phyloP scores from a whole-genome alignment of 371 early-diverging fungal species.

The Choanephora cucurbitarum region DNA sequence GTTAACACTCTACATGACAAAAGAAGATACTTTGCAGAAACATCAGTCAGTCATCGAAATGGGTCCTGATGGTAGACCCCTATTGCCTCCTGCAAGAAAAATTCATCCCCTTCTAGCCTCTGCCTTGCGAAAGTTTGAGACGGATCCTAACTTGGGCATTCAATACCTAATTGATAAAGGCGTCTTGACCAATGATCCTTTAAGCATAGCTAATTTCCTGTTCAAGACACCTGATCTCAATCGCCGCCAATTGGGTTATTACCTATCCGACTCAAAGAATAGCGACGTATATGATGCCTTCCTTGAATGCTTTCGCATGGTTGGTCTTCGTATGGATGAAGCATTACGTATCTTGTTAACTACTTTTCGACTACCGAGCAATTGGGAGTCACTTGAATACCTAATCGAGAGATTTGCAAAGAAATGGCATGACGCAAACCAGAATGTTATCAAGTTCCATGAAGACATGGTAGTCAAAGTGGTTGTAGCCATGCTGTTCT shows the following conservation, averaged over 20 bases:
- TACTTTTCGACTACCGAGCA: conserved; percentile 77
- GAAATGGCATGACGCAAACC: conserved; percentile 73
- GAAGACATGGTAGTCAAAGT: conserved; percentile 73
- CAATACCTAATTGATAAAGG: conserved; percentile 72
- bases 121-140: conserved; percentile 70
- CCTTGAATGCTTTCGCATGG: conserved; percentile 74
- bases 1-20: conserved; percentile 52
- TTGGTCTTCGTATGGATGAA: conserved; percentile 75
- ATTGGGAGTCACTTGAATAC: conserved; percentile 73
- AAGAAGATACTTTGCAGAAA: conserved; percentile 34
- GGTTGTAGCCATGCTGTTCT: conserved; percentile 79
- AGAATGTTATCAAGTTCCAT: conserved; percentile 59
- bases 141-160: conserved; percentile 70
- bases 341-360: conserved; percentile 76
- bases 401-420: conserved; percentile 78
- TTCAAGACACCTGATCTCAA: conserved; percentile 80
- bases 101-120: conserved; percentile 64
- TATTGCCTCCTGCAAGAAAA: conserved; percentile 44
- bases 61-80: conserved; percentile 20
- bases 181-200: conserved; percentile 66
- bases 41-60: conserved; percentile 13
- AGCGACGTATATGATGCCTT: conserved; percentile 72
- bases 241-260: conserved; percentile 74
- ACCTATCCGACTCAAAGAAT: conserved; percentile 52
- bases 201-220: conserved; percentile 81